Evolutionary conservation across 805 yeast genomes (phyloP), one percentile per base, ranked within the genome.

Genomic region (Starmera quercuum): DNA sequence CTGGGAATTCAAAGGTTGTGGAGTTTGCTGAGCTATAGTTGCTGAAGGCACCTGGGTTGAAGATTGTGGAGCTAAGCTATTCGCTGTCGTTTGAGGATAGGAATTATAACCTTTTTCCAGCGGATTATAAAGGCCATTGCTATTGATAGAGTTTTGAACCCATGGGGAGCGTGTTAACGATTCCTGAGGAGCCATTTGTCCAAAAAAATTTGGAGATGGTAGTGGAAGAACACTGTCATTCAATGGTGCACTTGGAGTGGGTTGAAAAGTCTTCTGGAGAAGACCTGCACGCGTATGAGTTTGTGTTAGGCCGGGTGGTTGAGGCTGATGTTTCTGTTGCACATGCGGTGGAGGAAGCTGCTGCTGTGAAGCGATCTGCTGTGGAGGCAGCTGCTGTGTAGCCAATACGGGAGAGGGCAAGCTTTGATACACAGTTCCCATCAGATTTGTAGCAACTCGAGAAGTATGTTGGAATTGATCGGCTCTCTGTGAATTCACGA

Each of bases 401-500:
- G 30, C 21, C 10, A 27, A 17, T 17, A 21, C 17, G 5, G 21
- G n/a, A 12, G 21, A 12, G n/a, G 30, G 13, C 19, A 16, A 27
- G 30, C n/a, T 15, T 18, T 8, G n/a, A 14, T 27, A 10, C 21
- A 27, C n/a, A 15, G 20, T 8, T 8, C 12, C 19, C 7, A 26
- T 9, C 5, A 16, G 19, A 26, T 7, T 12, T 5, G 7, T 16
- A 6, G 19, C 7, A 12, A 26, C 7, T n/a, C 6, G 29, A 14
- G 5, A 7, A 14, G 31, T 26, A n/a, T 34, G 36, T 12, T 29
- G 40, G 24, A 34, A 32, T 19, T 28, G 30, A 28, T 28, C 13
- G 22, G 13, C 15, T 16, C 29, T 26, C 12, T 14, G 19, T 26
- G n/a, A 16, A 26, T 26, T 26, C 29, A 15, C 19, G 15, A 25